A percentile compares a stretch with the other conserved stretches of the same genome.
Conservation (phyloP, 768 basidiomycete genomes). For the Russula olivacea region DNA sequence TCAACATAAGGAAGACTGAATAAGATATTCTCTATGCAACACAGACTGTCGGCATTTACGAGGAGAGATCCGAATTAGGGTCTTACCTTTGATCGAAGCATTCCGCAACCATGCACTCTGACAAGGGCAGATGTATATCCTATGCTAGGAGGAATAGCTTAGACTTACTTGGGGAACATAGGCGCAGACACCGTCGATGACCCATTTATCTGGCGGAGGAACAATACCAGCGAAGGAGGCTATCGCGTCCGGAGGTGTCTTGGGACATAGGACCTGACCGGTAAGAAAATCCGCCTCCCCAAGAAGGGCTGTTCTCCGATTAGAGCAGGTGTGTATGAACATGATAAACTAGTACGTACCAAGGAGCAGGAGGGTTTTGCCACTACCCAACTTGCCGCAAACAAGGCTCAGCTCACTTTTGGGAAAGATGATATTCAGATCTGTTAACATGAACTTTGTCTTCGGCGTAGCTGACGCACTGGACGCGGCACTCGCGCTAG, state of each 20-base stretch:
- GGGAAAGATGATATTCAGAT: slow-evolving; percentile 74
- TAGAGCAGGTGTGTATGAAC: slow-evolving; percentile 8
- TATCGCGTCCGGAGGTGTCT: slow-evolving; percentile 76
- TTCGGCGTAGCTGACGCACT: slow-evolving; percentile 67
- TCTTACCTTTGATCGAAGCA: slow-evolving; percentile 53
- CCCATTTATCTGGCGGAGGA: slow-evolving; percentile 57
- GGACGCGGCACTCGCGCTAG: slow-evolving; percentile 40
- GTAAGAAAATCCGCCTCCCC: slow-evolving; percentile 83
- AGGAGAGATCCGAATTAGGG: background rate
- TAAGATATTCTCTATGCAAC: slow-evolving; percentile 55
- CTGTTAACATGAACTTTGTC: slow-evolving; percentile 74
- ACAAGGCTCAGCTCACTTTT: slow-evolving; percentile 72
- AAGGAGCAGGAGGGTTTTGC: slow-evolving; percentile 80
- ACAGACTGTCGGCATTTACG: slow-evolving; percentile 6
- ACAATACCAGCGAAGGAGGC: slow-evolving; percentile 47
- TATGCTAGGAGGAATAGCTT: slow-evolving; percentile 17
- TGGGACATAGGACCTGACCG: slow-evolving; percentile 79
- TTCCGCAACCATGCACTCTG: slow-evolving; percentile 63
- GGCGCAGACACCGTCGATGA: slow-evolving; percentile 71
- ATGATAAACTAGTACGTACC: slow-evolving; percentile 33
- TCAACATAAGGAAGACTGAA: slow-evolving; percentile 73
- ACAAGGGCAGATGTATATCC: slow-evolving; percentile 1
- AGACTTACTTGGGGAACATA: slow-evolving; percentile 71
- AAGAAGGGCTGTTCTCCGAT: slow-evolving; percentile 51
- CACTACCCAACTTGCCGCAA: slow-evolving; percentile 85